Evolutionary conservation across 345 rosid species (phyloP).

Genomic region (Punica granatum): DNA sequence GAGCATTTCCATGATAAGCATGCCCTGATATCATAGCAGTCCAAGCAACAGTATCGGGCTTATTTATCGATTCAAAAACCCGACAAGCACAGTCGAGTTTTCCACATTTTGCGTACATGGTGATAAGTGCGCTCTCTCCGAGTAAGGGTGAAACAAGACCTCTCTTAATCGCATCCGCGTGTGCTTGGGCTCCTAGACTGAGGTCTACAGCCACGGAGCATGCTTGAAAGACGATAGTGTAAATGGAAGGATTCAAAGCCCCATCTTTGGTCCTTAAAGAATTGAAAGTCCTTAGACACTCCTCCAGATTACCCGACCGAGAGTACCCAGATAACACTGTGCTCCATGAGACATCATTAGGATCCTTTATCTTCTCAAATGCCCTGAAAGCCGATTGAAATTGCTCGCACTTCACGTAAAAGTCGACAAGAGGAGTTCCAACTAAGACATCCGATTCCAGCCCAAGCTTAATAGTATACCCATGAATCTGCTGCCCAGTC

Average conservation of each 20-base stretch:
- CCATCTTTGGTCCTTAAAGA: conserved; percentile 37
- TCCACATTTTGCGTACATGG: conserved; percentile 71
- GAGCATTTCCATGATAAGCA: conserved; percentile 64
- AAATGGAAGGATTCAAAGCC: conserved; percentile 46
- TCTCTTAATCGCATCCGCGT: conserved; percentile 70
- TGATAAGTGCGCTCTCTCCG: conserved; percentile 62
- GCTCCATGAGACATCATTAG: conserved; percentile 74
- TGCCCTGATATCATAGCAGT: conserved; percentile 61
- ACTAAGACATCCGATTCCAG: conserved; percentile 55
- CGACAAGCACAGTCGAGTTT: conserved; percentile 44
- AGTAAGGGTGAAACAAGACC: conserved; percentile 38
- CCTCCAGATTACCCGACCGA: conserved; percentile 47
- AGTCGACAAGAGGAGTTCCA: conserved; percentile 75
- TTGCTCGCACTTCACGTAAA: conserved; percentile 48
- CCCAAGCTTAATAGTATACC: conserved; percentile 47
- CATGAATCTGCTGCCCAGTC: conserved; percentile 59
- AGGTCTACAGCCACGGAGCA: conserved; percentile 56
- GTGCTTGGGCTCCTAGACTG: conserved; percentile 58
- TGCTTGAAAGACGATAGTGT: conserved; percentile 67
- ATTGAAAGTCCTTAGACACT: conserved; percentile 36
- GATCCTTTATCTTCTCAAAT: conserved; percentile 47
- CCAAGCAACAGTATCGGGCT: conserved; percentile 73
- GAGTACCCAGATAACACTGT: conserved; percentile 54
- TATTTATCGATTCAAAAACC: conserved; percentile 45
- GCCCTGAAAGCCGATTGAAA: conserved; percentile 46